These are phyloP conservation scores for Tilletia caries DNA, from an alignment of 1,284 basidiomycete species.

Conservation along the genomic window DNA sequence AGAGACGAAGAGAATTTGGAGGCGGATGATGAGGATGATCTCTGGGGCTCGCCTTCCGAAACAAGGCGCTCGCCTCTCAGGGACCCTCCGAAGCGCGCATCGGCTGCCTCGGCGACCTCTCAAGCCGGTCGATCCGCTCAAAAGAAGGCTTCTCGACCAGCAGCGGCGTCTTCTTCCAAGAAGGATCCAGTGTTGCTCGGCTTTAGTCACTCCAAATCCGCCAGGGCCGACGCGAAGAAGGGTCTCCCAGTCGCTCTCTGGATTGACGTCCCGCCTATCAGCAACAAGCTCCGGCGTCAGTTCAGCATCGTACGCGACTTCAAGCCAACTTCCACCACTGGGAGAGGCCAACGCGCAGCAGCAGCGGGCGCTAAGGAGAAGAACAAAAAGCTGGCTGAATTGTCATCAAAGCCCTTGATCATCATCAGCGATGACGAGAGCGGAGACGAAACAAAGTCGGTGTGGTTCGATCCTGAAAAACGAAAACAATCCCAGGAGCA, in stretches of 20 bases:
- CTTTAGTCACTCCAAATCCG: background rate
- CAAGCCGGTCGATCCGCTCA: background rate
- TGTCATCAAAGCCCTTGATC: background rate
- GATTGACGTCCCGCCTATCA: conserved; percentile 1
- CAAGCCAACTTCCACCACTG: background rate
- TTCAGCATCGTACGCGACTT: background rate
- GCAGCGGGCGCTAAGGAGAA: background rate
- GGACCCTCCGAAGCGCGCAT: too few relatives aligned
- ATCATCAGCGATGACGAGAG: background rate
- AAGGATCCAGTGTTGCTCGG: background rate
- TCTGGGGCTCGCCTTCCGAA: background rate
- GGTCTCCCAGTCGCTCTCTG: background rate
- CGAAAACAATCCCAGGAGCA: background rate
- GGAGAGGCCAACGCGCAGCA: background rate
- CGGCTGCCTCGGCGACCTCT: too few relatives aligned
- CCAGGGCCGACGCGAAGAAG: background rate
- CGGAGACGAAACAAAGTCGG: background rate
- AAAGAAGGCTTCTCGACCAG: background rate
- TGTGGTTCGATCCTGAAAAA: conserved; percentile 1
- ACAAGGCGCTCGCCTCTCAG: background rate
- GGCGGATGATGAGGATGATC: background rate
- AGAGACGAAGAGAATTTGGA: background rate
- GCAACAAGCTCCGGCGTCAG: background rate
- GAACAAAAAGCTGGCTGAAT: background rate
- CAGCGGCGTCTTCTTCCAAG: background rate